Evolutionary conservation across 139 green algal genomes (phyloP).

Genomic region (Volvox reticuliferus): DNA sequence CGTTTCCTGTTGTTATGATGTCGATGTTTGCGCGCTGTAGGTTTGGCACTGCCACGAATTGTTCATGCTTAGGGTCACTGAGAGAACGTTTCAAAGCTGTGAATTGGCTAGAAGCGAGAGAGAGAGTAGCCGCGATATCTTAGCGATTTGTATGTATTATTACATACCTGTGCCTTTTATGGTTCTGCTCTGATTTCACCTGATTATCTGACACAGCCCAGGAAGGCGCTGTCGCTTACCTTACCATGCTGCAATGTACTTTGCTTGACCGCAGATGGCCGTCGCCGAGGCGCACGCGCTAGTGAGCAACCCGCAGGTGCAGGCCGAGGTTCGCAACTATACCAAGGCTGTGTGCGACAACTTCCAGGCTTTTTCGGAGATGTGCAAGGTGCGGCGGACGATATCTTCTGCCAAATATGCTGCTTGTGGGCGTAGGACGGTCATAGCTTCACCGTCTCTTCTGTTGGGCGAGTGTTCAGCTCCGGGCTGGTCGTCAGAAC

Average conservation of each 20-base stretch:
- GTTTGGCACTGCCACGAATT: no score
- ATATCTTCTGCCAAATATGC: no score
- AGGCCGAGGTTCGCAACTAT: constrained; percentile 56
- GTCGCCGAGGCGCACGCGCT: constrained; percentile 59
- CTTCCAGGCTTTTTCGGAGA: constrained; percentile 23
- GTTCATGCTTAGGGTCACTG: neutral
- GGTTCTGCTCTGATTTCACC: neutral
- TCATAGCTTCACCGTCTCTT: neutral
- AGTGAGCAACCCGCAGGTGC: constrained; percentile 54
- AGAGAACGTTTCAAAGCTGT: neutral
- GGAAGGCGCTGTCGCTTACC: neutral
- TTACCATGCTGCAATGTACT: neutral
- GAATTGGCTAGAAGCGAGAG: neutral
- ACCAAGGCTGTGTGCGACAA: constrained; percentile 48
- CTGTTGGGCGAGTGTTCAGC: neutral
- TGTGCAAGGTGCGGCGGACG: constrained; percentile 39
- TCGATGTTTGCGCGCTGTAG: neutral
- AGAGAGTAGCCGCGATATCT: neutral
- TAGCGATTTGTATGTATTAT: neutral
- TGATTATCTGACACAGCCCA: neutral
- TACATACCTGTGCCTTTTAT: neutral
- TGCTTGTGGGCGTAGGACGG: neutral
- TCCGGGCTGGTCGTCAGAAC: no score
- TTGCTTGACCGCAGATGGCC: constrained; percentile 47
- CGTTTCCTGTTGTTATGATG: neutral